Evolutionary conservation across 1,139 yeast genomes (phyloP), one percentile per base, ranked within the genome.

Genomic region (Candida sp.): DNA sequence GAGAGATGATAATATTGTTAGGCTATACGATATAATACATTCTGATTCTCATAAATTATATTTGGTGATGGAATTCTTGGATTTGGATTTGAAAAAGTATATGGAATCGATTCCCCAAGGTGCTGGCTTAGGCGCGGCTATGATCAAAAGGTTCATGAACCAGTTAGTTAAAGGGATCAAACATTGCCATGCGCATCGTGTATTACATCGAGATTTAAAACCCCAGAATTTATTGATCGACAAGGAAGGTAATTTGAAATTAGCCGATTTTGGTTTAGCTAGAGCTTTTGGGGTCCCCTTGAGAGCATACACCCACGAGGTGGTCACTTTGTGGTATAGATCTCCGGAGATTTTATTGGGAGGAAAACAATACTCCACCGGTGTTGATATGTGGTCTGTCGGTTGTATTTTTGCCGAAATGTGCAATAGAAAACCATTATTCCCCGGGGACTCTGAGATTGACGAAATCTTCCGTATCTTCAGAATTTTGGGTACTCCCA

Each of bases 361-460:
- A 29, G 97, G 98, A 22, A 89, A 95, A 53, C 98, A 93, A 64
- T 93, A 93, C 66, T 88, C 97, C 41, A 93, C 98, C 0, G 98
- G 98, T 23, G 98, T 93, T 41, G 99, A 93, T 63, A 90, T 95
- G 85, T 93, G 99, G 99, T 88, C 97, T 15, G 88, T 90, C 46
- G 99, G 99, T 21, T 91, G 98, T 65, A 93, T 93, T 45, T 93
- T 95, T 68, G 99, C 98, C 5, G 99, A 93, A 64, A 91, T 93
- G 98, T 93, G 95, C 55, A 89, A 91, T 60, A 77, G 99, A 50
- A 89, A 89, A 64, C 98, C 99, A 7, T 68, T 93, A 42, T 93
- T 93, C 69, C 96, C 98, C 2, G 99, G 99, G 27, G 99, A 93
- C 65, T 88, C 97, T 12, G 99, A 93, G 64, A 93, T 93, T 62